These are phyloP conservation scores for Alternaria panax DNA, from an alignment of 2,329 filamentous ascomycete species.

Conservation along the genomic window DNA sequence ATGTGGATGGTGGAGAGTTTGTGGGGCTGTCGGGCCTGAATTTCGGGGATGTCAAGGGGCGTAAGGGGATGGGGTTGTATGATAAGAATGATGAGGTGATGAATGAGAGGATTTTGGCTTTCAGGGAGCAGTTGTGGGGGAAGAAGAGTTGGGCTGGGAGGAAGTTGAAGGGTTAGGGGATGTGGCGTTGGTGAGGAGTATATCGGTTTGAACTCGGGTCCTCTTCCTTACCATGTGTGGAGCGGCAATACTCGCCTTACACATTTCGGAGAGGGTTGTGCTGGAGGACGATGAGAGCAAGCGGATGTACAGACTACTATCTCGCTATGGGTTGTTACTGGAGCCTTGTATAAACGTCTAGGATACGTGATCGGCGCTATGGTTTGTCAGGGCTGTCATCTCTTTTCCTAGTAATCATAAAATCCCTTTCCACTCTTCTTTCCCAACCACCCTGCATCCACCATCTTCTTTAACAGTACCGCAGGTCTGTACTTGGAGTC, in stretches of 20 bases:
- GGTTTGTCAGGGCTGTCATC: background rate
- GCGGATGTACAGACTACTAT: no score
- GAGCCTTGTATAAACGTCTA: background rate
- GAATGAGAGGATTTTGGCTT: background rate
- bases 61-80: background rate
- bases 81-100: background rate
- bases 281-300: no score
- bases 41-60: background rate
- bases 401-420: constrained; percentile 74
- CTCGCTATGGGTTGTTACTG: background rate
- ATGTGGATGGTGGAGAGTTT: background rate
- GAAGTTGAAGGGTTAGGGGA: background rate
- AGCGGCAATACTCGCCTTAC: no score
- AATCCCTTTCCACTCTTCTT: constrained; percentile 98
- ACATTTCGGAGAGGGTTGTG: no score
- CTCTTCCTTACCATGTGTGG: no score
- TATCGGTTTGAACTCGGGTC: no score
- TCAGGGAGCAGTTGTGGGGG: background rate
- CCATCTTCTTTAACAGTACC: constrained; percentile 90
- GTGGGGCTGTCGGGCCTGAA: background rate
- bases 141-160: background rate
- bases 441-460: constrained; percentile 95
- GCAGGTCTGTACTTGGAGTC: constrained; percentile 95
- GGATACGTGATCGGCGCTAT: background rate
- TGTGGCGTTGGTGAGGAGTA: background rate